A percentile compares a stretch with the other conserved stretches of the same genome.
Conservation (phyloP, 371 early-diverging fungal species). For the Capillidium heterosporum region DNA sequence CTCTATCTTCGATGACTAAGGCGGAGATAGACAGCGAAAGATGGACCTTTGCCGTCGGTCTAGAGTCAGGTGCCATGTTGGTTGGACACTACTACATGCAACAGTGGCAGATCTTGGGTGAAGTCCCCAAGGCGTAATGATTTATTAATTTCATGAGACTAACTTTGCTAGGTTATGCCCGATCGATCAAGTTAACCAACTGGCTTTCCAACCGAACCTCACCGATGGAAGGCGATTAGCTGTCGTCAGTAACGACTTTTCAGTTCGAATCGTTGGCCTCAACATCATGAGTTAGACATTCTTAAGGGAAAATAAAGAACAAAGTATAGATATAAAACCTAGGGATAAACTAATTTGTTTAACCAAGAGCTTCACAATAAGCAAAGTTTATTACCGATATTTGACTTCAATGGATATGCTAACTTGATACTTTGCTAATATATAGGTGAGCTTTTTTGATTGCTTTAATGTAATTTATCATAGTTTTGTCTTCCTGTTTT, state of each 20-base stretch:
- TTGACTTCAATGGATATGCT: no score
- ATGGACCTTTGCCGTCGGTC: slow-evolving; percentile 43
- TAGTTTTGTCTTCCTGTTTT: no score
- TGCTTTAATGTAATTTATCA: no score
- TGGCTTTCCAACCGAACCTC: not conserved
- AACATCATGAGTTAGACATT: no score
- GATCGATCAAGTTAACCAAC: not conserved
- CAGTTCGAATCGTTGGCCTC: not conserved
- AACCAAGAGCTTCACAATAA: no score
- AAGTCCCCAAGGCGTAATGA: slow-evolving; percentile 20
- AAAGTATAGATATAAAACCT: no score
- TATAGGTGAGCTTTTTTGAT: no score
- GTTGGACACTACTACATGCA: slow-evolving; percentile 19
- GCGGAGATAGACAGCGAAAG: slow-evolving; percentile 20
- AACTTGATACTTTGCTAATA: no score
- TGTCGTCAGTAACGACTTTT: not conserved
- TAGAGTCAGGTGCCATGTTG: slow-evolving; percentile 59
- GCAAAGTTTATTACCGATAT: no score
- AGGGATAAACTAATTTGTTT: no score
- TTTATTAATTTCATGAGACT: not conserved
- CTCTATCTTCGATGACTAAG: slow-evolving; percentile 17
- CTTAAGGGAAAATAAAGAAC: no score
- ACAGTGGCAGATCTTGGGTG: slow-evolving; percentile 21
- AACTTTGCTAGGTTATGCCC: not conserved
- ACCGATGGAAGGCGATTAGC: not conserved